A percentile compares a stretch with the other conserved stretches of the same genome.
These are phyloP conservation scores for Vitis hybrid DNA, from an alignment of 177 flowering plant species.

Conservation along the genomic window DNA sequence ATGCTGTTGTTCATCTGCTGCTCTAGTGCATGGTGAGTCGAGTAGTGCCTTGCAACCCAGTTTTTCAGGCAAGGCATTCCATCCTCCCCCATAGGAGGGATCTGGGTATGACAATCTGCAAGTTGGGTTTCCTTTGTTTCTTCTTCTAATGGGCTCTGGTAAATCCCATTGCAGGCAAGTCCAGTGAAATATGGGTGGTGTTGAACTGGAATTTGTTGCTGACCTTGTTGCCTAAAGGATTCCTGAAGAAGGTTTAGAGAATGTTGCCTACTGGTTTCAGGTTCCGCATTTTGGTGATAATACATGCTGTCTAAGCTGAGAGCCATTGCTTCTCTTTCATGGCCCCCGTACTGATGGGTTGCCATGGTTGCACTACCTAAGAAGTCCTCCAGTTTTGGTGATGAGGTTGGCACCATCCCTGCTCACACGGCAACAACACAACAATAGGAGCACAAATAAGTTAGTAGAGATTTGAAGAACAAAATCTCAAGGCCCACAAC, in stretches of 20 bases:
- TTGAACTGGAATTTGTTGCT: constrained; percentile 30
- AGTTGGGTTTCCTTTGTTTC: constrained; percentile 29
- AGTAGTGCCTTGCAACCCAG: constrained; percentile 42
- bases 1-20: constrained; percentile 29
- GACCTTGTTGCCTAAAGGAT: constrained; percentile 25
- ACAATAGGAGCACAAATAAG: constrained; percentile 2
- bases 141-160: constrained; percentile 29
- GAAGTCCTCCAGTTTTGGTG: constrained; percentile 75
- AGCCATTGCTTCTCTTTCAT: constrained; percentile 42
- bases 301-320: constrained; percentile 61
- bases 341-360: constrained; percentile 25
- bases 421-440: constrained; percentile 1
- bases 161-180: constrained; percentile 31
- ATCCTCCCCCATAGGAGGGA: constrained; percentile 28
- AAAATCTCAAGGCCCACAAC: background rate
- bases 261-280: constrained; percentile 24
- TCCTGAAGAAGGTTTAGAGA: constrained; percentile 27
- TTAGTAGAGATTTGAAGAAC: background rate
- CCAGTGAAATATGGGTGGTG: constrained; percentile 28
- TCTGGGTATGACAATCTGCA: constrained; percentile 19
- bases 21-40: constrained; percentile 24
- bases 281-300: constrained; percentile 31
- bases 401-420: constrained; percentile 48
- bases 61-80: constrained; percentile 32
- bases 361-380: constrained; percentile 54